phyloP scores from a whole-genome alignment of 2,329 filamentous ascomycete species.

The Ceratocystis albifundus region DNA sequence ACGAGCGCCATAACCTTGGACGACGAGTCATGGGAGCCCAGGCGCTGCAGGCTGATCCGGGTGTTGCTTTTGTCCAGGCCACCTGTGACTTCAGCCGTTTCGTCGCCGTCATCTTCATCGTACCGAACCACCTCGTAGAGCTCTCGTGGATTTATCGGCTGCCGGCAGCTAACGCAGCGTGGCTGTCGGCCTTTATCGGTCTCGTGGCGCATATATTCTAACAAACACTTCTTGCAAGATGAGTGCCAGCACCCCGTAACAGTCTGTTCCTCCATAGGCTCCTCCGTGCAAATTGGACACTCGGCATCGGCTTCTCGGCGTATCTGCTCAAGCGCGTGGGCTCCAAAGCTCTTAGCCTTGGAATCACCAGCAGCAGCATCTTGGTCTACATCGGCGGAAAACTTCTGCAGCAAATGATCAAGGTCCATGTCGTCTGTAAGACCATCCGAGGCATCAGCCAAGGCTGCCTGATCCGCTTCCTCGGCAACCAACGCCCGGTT shows the following conservation, averaged over 20 bases:
- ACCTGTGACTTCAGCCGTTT: neutral
- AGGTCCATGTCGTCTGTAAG: conserved; percentile 95
- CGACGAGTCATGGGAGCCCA: conserved; percentile 58
- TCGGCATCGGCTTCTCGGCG: conserved; percentile 79
- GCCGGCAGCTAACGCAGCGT: conserved; percentile 83
- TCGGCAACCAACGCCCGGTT: conserved; percentile 77
- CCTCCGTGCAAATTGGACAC: conserved; percentile 89
- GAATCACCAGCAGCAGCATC: conserved; percentile 38
- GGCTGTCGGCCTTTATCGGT: conserved; percentile 63
- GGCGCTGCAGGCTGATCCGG: conserved; percentile 48
- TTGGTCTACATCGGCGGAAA: conserved; percentile 56
- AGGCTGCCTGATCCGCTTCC: conserved; percentile 69
- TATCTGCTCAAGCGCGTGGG: conserved; percentile 81
- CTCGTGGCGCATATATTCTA: conserved; percentile 82
- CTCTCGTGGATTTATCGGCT: conserved; percentile 67
- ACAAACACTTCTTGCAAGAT: conserved; percentile 85
- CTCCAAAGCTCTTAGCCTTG: conserved; percentile 51
- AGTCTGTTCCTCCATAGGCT: conserved; percentile 87
- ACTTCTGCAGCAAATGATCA: conserved; percentile 69
- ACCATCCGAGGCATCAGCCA: conserved; percentile 66
- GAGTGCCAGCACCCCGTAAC: conserved; percentile 98
- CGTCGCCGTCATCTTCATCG: conserved; percentile 39
- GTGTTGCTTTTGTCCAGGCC: conserved; percentile 28
- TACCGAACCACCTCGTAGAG: conserved; percentile 86
- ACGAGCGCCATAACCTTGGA: conserved; percentile 80